These are phyloP conservation scores for Verticillium longisporum DNA, from an alignment of 2,329 filamentous ascomycete genomes.

Conservation along the genomic window DNA sequence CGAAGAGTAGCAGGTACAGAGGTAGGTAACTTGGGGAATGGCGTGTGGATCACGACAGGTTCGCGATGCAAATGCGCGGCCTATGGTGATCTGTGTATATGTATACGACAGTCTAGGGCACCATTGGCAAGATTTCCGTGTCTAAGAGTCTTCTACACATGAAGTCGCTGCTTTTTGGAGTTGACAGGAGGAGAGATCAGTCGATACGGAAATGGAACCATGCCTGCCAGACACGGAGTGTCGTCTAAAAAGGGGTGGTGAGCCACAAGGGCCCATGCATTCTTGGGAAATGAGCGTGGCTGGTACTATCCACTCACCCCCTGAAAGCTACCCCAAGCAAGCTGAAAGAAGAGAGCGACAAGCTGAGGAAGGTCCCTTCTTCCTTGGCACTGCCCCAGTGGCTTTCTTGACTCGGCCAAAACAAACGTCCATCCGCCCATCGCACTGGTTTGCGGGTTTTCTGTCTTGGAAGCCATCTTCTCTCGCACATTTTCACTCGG, in stretches of 20 bases:
- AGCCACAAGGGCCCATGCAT: not conserved
- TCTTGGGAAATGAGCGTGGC: not conserved
- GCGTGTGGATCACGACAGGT: too few species aligned
- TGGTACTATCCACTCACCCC: not conserved
- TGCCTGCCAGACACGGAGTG: not conserved
- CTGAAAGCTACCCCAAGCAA: not conserved
- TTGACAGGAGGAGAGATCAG: too few species aligned
- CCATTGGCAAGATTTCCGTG: too few species aligned
- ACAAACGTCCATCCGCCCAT: too few species aligned
- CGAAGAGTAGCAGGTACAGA: too few species aligned
- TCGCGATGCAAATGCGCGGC: too few species aligned
- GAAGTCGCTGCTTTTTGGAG: too few species aligned
- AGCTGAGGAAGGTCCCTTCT: not conserved
- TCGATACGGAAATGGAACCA: too few species aligned
- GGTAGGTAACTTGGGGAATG: too few species aligned
- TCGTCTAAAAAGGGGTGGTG: not conserved
- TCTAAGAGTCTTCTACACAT: too few species aligned
- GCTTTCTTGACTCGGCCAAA: not conserved
- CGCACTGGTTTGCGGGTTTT: not conserved
- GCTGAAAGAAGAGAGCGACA: not conserved
- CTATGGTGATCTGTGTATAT: too few species aligned
- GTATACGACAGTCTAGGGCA: too few species aligned
- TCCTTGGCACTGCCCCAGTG: not conserved
- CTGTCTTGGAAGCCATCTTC: not conserved
- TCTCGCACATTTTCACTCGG: not conserved